Percentiles rank a stretch among this genome's conserved stretches.
phyloP scores from a whole-genome alignment of 2,329 filamentous ascomycete genomes.

The Colletotrichum tanaceti region DNA sequence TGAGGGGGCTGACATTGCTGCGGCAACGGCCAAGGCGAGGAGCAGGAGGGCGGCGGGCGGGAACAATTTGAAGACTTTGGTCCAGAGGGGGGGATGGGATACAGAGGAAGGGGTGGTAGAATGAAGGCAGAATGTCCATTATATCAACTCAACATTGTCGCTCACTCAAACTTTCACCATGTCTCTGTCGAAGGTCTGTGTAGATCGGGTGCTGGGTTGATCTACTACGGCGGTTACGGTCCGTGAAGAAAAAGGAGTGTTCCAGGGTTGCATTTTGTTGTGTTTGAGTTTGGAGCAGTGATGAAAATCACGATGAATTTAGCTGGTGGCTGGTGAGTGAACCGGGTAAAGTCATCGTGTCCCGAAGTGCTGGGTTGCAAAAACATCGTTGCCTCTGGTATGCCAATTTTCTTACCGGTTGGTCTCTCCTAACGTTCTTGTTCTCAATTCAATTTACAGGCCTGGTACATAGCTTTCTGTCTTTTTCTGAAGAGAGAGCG shows the following conservation, averaged over 20 bases:
- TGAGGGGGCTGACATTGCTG: neutral
- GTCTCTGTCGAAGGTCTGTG: neutral
- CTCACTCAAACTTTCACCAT: neutral
- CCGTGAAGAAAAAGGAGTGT: conserved; percentile 1
- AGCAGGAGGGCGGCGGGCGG: neutral
- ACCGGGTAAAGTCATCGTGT: conserved; percentile 9
- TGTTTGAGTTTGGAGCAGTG: neutral
- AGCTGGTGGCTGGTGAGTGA: neutral
- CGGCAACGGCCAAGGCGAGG: conserved; percentile 5
- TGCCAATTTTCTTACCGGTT: neutral
- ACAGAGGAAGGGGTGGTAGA: neutral
- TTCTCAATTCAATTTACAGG: neutral
- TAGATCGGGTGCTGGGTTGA: neutral
- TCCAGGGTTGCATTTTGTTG: neutral
- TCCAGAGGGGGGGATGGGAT: neutral
- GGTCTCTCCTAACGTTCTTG: neutral
- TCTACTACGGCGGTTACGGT: conserved; percentile 14
- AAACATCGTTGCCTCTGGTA: no score
- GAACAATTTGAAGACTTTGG: neutral
- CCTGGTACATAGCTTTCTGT: neutral
- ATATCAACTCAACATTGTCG: neutral
- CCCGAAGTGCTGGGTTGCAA: neutral
- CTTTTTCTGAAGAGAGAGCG: neutral
- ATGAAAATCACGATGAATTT: no score
- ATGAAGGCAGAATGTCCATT: neutral